Conservation (phyloP, 129 eudicot species). For the Ambrosia artemisiifolia region DNA sequence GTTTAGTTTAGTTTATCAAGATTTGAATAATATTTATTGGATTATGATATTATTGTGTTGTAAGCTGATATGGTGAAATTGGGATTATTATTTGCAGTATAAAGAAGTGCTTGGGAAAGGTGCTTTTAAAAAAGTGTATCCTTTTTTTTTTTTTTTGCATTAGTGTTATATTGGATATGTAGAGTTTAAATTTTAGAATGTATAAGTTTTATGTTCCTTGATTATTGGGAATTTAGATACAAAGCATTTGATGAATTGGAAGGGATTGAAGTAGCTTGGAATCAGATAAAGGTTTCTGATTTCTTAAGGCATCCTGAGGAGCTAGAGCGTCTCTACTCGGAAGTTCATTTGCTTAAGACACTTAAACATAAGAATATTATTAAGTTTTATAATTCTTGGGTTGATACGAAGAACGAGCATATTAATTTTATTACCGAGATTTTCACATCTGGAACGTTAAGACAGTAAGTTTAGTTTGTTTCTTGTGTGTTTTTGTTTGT, state of each 20-base stretch:
- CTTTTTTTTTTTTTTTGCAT: not conserved
- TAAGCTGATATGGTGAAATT: slow-evolving; percentile 5
- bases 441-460: slow-evolving; percentile 87
- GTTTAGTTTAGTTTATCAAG: not conserved
- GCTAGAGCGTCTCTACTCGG: slow-evolving; percentile 1
- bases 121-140: slow-evolving; percentile 82
- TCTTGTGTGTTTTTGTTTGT: not conserved
- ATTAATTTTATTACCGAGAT: slow-evolving; percentile 96
- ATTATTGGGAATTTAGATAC: not conserved
- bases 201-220: too few relatives aligned
- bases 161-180: not conserved
- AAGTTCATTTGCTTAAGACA: slow-evolving; percentile 8
- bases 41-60: not conserved
- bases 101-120: slow-evolving; percentile 92
- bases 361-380: slow-evolving; percentile 8
- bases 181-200: too few relatives aligned
- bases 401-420: slow-evolving; percentile 52
- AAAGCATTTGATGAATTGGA: slow-evolving; percentile 10
- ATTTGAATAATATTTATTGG: not conserved
- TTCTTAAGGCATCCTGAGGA: slow-evolving; percentile 4
- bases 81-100: slow-evolving; percentile 54
- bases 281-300: slow-evolving; percentile 8
- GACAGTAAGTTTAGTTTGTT: slow-evolving; percentile 64
- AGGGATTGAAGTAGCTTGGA: slow-evolving; percentile 8
- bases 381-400: slow-evolving; percentile 6